Conservation (phyloP, 208 protist genomes). For the Phytomonas francai region DNA sequence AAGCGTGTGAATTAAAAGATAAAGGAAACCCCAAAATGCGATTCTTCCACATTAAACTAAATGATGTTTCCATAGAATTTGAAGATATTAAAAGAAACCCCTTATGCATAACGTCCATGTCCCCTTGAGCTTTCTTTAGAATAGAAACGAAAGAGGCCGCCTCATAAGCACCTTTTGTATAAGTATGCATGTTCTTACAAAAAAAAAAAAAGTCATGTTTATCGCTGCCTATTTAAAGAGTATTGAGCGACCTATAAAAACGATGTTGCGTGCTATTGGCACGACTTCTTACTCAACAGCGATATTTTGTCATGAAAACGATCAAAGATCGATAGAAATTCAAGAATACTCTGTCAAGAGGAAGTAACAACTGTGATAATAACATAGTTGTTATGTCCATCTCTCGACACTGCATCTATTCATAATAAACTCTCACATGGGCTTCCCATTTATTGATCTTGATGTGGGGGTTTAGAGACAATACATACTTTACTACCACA, state of each 20-base stretch:
- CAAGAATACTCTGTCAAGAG: neutral
- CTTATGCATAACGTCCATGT: neutral
- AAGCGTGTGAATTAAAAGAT: constrained; percentile 10
- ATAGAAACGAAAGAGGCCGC: neutral
- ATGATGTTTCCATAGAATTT: neutral
- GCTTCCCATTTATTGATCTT: neutral
- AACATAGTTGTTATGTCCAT: neutral
- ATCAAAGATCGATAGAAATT: neutral
- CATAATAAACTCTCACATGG: neutral
- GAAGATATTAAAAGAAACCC: neutral
- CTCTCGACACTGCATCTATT: neutral
- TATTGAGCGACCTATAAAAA: neutral
- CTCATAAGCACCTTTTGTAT: neutral
- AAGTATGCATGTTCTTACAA: neutral
- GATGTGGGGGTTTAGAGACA: neutral
- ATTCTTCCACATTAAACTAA: neutral
- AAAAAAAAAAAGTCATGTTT: too few species aligned
- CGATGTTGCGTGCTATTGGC: neutral
- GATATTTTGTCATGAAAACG: neutral
- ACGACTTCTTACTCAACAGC: neutral
- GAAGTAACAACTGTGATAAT: neutral
- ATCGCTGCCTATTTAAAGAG: too few species aligned
- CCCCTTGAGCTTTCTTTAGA: neutral
- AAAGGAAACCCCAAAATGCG: neutral
- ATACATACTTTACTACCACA: neutral